Evolutionary conservation across 106 monocot genomes (phyloP), one percentile per base, ranked within the genome.

Genomic region (Platanthera guangdongensis): DNA sequence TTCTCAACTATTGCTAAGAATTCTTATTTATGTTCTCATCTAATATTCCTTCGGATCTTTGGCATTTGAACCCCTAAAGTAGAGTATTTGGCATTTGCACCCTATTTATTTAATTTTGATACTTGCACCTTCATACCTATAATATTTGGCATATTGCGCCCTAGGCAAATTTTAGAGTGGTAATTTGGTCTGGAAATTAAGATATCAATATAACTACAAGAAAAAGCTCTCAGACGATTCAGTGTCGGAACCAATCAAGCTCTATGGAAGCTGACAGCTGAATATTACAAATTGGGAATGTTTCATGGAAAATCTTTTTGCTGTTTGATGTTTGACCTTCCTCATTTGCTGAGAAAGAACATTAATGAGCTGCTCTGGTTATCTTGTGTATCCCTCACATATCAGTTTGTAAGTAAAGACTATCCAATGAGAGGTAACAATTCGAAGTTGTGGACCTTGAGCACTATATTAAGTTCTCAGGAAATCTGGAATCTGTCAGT

Each of bases 281-380:
- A 93, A 77, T 95, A 95, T 64, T 95, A 95, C 76, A 88, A 80
- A 62, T 45, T 95, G 78, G 95, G 95, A 2, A 95, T 90, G 30
- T 95, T 93, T 77, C 93, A 95, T 80, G 95, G 95, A 57, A 95
- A 59, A 74, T 93, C 95, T 65, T 93, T 90, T 14, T 93, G 95
- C 7, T 95, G 86, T 68, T 78, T 95, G 72, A 79, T 90, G 81
- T 90, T 90, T 72, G 93, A 95, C 55, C 52, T 95, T 22, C 90
- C 92, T 77, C 93, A 93, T 79, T 76, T 81, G 68, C 79, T 95
- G 11, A 81, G 92, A 50, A 95, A 95, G 74, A 93, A 90, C 79
- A 90, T 78, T 4, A 93, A 90, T 71, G 95, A 95, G 64, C 79
- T 90, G 57, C 83, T 95, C 11, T 95, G 95, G 95, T 57, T 95